Base-by-base conservation (phyloP, 352 stramenopile genomes). In the Globisporangium nunn region DNA sequence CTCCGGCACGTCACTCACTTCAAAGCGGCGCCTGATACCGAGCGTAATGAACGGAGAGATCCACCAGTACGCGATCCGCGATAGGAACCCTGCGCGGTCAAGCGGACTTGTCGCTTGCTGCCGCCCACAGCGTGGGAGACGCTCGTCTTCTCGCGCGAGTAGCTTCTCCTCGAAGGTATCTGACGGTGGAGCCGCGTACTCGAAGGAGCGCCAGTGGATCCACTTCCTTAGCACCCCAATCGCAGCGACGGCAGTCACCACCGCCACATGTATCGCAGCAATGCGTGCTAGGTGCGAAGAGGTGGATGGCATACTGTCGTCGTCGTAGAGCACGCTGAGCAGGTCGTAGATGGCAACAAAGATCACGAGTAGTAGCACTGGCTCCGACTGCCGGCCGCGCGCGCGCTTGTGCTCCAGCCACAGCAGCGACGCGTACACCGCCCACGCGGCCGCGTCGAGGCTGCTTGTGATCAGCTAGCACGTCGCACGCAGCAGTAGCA, bases 31-130 rank as follows among this genome's bases (percentile, higher is more conserved):
- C n/a, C 55, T 46, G 30, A 69, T 67, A 0, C 81, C 74, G 17
- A 90, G 56, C 5, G 47, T 5, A 52, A 94, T 81, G 40, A 91
- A 71, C 10, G 78, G 81, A 15, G 81, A 74, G 43, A 91, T 72
- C 80, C 81, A 92, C 35, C 59, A 31, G 52, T 86, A 91, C 44
- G 78, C 76, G n/a, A 91, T 54, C 15, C 76, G 76, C 15, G 80
- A 88, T 35, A 86, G 41, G 52, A 70, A 75, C 6, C 69, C 68
- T 1, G 79, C 76, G 14, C 56, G 63, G 49, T 92, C 81, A 37
- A 90, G 74, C 10, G 75, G 72, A 33, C 63, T 87, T 28, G 15
- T 4, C 12, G 28, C 23, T n/a, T 2, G 47, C 44, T 17, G 44
- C 7, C n/a, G 4, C 1, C 7, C 18, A 30, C 7, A 8, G 33